Percentiles rank a stretch among this genome's conserved stretches.
Evolutionary conservation across 495 filamentous ascomycete species (phyloP).

Genomic region (Lophiotrema nucula): DNA sequence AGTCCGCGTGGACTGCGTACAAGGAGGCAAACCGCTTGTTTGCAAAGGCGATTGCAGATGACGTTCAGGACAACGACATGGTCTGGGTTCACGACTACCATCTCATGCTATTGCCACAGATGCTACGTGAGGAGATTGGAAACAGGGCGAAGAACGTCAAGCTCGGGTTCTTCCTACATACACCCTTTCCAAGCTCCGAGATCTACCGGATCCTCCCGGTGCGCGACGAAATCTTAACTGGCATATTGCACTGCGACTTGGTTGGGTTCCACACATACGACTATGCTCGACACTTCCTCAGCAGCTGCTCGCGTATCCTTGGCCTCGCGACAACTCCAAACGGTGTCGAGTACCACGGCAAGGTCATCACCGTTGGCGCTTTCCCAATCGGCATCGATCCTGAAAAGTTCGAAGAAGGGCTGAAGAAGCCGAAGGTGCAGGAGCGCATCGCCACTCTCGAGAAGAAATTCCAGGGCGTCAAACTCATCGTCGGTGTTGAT

Average conservation of each 20-base stretch:
- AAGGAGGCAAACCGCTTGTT: slow-evolving; percentile 81
- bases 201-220: slow-evolving; percentile 90
- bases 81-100: slow-evolving; percentile 99
- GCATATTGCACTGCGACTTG: slow-evolving; percentile 79
- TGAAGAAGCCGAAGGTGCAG: slow-evolving; percentile 76
- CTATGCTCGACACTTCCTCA: slow-evolving; percentile 86
- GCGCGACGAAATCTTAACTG: slow-evolving; percentile 73
- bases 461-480: slow-evolving; percentile 79
- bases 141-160: slow-evolving; percentile 73
- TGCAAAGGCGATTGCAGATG: slow-evolving; percentile 69
- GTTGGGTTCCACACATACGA: slow-evolving; percentile 96
- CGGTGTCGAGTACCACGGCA: slow-evolving; percentile 73
- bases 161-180: slow-evolving; percentile 94
- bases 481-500: slow-evolving; percentile 90
- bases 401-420: slow-evolving; percentile 85
- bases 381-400: slow-evolving; percentile 97
- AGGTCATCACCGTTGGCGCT: slow-evolving; percentile 69
- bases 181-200: slow-evolving; percentile 88
- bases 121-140: slow-evolving; percentile 76
- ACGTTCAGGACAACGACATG: slow-evolving; percentile 73
- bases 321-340: slow-evolving; percentile 78
- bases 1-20: slow-evolving; percentile 84
- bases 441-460: slow-evolving; percentile 73
- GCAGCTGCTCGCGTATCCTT: slow-evolving; percentile 77
- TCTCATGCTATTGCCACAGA: slow-evolving; percentile 82